Evolutionary conservation across 768 basidiomycete genomes (phyloP).

Genomic region (Rubroboletus pulcherrimus): DNA sequence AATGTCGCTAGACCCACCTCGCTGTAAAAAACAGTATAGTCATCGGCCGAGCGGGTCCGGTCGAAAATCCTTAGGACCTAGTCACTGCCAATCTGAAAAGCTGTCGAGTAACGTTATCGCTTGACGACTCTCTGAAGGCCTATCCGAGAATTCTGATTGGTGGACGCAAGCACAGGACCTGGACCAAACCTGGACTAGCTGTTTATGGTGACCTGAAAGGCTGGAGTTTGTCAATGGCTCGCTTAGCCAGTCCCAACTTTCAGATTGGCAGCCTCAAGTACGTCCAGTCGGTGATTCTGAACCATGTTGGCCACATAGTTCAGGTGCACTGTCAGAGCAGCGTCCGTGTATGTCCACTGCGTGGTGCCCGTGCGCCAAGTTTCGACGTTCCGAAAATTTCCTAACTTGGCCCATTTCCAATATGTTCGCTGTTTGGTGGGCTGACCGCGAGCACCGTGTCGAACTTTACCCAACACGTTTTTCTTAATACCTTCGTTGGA

Average conservation of each 20-base stretch:
- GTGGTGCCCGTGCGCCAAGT: background rate
- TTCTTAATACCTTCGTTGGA: background rate
- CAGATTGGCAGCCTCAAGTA: background rate
- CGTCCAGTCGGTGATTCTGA: background rate
- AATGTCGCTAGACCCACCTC: background rate
- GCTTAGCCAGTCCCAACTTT: no score
- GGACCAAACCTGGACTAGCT: no score
- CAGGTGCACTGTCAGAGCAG: background rate
- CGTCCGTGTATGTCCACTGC: background rate
- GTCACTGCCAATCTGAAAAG: no score
- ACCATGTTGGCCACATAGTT: background rate
- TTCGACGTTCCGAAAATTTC: background rate
- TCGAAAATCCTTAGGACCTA: background rate
- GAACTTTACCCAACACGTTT: background rate
- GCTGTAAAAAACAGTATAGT: background rate
- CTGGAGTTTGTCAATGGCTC: no score
- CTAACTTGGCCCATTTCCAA: background rate
- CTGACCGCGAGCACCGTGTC: background rate
- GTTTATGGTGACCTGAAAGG: no score
- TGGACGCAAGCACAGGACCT: no score
- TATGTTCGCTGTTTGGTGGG: background rate
- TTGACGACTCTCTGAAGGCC: no score
- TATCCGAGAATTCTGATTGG: no score
- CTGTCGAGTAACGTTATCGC: no score
- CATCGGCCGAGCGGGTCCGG: no score